Conservation (phyloP, 2,329 filamentous ascomycete species). For the Microdochium bolleyi region DNA sequence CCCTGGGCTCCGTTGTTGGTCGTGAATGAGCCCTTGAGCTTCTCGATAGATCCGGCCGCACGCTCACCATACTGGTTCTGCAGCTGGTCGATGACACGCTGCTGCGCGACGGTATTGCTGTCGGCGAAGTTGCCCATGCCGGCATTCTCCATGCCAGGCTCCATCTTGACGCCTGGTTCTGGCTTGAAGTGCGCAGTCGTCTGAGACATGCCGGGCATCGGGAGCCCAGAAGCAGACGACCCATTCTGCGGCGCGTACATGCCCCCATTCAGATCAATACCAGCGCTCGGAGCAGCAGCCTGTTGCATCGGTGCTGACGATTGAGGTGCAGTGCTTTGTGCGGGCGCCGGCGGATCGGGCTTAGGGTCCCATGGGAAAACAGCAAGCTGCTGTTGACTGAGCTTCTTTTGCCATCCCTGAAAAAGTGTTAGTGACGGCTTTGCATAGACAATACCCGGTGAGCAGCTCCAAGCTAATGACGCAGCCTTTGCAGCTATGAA, state of each 20-base stretch:
- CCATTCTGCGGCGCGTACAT: constrained; percentile 15
- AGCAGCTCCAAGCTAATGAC: too few species aligned
- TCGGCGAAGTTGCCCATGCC: constrained; percentile 23
- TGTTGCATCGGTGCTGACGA: constrained; percentile 12
- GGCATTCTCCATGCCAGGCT: constrained; percentile 35
- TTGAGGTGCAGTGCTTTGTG: constrained; percentile 19
- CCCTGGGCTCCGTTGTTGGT: constrained; percentile 16
- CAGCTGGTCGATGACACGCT: constrained; percentile 48
- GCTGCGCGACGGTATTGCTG: constrained; percentile 33
- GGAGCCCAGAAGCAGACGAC: constrained; percentile 15
- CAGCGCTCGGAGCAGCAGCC: constrained; percentile 2
- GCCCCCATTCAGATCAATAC: not conserved
- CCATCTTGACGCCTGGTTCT: constrained; percentile 39
- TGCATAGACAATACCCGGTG: too few species aligned
- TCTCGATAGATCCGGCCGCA: constrained; percentile 59
- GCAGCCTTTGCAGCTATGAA: too few species aligned
- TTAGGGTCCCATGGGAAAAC: constrained; percentile 93
- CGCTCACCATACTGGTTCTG: constrained; percentile 53
- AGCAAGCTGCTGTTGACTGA: constrained; percentile 77
- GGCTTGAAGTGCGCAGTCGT: constrained; percentile 28
- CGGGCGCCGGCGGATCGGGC: constrained; percentile 48
- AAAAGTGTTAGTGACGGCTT: constrained; percentile 7
- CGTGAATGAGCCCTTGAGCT: constrained; percentile 41
- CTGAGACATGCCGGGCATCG: constrained; percentile 28
- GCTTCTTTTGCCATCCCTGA: constrained; percentile 90